Conservation (phyloP, 306 rosid genomes). For the Leucaena leucocephala region DNA sequence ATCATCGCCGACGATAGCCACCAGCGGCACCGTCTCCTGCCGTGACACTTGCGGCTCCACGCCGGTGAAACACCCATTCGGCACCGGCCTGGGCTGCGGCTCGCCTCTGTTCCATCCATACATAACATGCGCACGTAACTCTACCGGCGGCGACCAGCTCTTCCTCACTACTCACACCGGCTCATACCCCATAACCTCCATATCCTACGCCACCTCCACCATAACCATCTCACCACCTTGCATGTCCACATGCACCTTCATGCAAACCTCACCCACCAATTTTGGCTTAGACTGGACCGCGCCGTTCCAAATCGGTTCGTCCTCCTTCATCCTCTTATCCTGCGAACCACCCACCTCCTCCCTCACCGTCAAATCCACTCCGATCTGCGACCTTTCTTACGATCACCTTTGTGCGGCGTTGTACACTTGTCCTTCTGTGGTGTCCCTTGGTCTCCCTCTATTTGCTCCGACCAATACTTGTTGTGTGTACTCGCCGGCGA, state of each 20-base stretch:
- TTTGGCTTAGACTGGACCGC: slow-evolving; percentile 63
- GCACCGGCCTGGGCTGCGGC: slow-evolving; percentile 70
- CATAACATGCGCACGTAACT: slow-evolving; percentile 43
- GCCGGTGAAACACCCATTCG: slow-evolving; percentile 58
- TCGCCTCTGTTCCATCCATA: slow-evolving; percentile 63
- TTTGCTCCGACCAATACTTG: slow-evolving; percentile 64
- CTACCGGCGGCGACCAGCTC: slow-evolving; percentile 36
- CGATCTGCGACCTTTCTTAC: slow-evolving; percentile 55
- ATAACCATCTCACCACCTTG: slow-evolving; percentile 50
- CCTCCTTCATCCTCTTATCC: slow-evolving; percentile 68
- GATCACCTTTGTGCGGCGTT: slow-evolving; percentile 64
- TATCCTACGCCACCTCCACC: slow-evolving; percentile 62
- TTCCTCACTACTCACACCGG: slow-evolving; percentile 63
- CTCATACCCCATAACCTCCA: slow-evolving; percentile 57
- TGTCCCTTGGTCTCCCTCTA: slow-evolving; percentile 48
- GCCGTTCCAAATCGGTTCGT: slow-evolving; percentile 63
- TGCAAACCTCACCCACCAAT: slow-evolving; percentile 46
- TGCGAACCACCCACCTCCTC: slow-evolving; percentile 54
- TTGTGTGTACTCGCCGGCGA: slow-evolving; percentile 70
- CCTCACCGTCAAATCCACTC: slow-evolving; percentile 39
- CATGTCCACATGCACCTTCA: slow-evolving; percentile 70
- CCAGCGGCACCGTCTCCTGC: slow-evolving; percentile 38
- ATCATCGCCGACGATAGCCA: background rate
- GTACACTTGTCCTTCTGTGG: slow-evolving; percentile 63
- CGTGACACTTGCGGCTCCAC: slow-evolving; percentile 56